Base-by-base conservation (phyloP, 306 rosid species). In the Hippophae gyantsensis region DNA sequence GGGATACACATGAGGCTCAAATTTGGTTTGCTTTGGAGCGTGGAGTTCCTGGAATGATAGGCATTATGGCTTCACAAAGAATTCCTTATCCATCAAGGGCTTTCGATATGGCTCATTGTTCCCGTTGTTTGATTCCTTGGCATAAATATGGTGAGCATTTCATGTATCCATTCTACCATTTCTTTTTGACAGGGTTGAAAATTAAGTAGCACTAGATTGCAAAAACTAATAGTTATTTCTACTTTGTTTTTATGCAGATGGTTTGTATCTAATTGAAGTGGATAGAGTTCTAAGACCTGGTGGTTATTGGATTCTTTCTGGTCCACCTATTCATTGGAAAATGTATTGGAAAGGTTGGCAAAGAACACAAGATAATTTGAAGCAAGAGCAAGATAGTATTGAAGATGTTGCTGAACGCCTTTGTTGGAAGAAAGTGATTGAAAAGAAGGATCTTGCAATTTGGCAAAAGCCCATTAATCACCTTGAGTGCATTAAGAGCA, bases 41-140 rank as follows among this genome's bases (percentile, higher is more conserved):
- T 62, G 96, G 99, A 26, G 90, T 92, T 77, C 99, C 99, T 3
- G 99, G 96, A 47, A 92, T 92, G 94, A 88, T 92, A 72, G 99
- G 99, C 55, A 63, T 92, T 60, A 60, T 92, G 84, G 86, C 81
- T 65, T 83, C 99, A 6, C 84, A 88, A 58, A 80, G 96, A 75
- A 73, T 80, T 65, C 96, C 99, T 27, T 92, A 88, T 66, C 96
- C 99, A 0, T 83, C 99, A 6, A 82, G 99, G 61, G 93, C 96
- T 2, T 92, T 92, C 32, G 99, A 92, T 63, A 92, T 92, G 95
- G 99, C 99, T 63, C 99, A 92, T 57, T 92, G 99, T 74, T 92
- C 99, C 26, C 96, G 99, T 57, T 92, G 99, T 75, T 57, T 92
- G 49, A 86, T 92, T 45, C 99, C 96, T 2, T 92, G 99, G 99